A percentile compares a stretch with the other conserved stretches of the same genome.
Conservation (phyloP, 257 asterid genomes). For the Salvia hispanica region DNA sequence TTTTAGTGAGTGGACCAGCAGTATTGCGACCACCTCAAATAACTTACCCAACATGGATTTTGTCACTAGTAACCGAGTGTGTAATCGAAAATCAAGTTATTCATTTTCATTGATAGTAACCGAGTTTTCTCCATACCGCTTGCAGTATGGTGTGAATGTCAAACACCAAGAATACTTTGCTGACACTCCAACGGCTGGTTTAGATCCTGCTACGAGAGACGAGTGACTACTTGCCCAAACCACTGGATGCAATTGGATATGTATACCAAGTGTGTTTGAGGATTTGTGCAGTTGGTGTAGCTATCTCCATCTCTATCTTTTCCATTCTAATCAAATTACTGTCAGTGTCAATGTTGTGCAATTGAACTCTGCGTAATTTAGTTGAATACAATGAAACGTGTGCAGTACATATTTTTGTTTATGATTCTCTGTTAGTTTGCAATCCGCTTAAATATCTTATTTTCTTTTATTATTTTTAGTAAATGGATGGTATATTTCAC, state of each 20-base stretch:
- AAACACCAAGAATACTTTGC: conserved; percentile 96
- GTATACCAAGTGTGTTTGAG: conserved; percentile 10
- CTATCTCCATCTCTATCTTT: not conserved
- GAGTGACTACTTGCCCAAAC: conserved; percentile 41
- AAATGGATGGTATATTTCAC: too few relatives aligned
- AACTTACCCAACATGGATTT: too few relatives aligned
- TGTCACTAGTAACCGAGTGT: too few relatives aligned
- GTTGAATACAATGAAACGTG: not conserved
- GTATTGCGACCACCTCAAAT: too few relatives aligned
- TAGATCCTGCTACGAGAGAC: conserved; percentile 71
- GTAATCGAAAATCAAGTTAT: too few relatives aligned
- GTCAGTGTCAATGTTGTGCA: not conserved
- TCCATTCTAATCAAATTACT: conserved; percentile 1
- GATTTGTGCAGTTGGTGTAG: not conserved
- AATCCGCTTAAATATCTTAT: not conserved
- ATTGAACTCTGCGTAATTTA: conserved; percentile 16
- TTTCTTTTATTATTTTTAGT: too few relatives aligned
- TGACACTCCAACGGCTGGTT: conserved; percentile 86
- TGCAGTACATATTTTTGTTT: conserved; percentile 23
- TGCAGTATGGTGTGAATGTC: conserved; percentile 92
- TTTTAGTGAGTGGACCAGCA: too few relatives aligned
- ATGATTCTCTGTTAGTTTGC: conserved; percentile 1
- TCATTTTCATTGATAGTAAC: not conserved
- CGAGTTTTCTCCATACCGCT: conserved; percentile 25
- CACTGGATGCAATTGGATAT: not conserved